phyloP scores from a whole-genome alignment of 1,139 yeast species.

The Insectozyma bohioensis region DNA sequence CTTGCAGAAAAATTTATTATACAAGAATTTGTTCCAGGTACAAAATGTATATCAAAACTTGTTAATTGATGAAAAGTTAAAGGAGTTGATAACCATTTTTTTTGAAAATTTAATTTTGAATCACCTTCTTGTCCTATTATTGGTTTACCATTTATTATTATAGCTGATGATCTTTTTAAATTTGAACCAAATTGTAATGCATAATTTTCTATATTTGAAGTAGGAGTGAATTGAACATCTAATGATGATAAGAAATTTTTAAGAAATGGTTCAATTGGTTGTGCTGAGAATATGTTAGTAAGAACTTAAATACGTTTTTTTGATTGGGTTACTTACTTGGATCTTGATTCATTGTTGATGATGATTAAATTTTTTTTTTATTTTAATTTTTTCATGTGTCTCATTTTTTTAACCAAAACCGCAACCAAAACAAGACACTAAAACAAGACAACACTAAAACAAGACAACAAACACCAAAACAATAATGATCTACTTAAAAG shows the following conservation, averaged over 20 bases:
- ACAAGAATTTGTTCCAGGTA: conserved; percentile 66
- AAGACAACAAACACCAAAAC: no score
- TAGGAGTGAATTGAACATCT: conserved; percentile 32
- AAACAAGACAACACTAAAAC: no score
- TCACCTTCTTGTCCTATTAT: conserved; percentile 41
- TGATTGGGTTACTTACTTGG: conserved; percentile 22
- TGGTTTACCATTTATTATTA: conserved; percentile 68
- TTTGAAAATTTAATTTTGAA: conserved; percentile 58
- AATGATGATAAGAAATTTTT: conserved; percentile 39
- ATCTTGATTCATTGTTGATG: conserved; percentile 19
- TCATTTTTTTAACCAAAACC: no score
- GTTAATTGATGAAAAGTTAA: conserved; percentile 61
- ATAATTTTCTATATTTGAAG: conserved; percentile 45
- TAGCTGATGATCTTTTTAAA: conserved; percentile 45
- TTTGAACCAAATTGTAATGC: conserved; percentile 52
- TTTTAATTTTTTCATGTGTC: not conserved
- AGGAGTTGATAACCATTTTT: conserved; percentile 64
- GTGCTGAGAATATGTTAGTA: conserved; percentile 28
- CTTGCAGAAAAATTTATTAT: conserved; percentile 59
- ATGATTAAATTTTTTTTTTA: conserved; percentile 1
- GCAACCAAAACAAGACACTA: no score
- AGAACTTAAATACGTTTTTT: no score
- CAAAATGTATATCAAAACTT: conserved; percentile 63
- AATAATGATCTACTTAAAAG: no score
- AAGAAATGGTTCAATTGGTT: conserved; percentile 46